Evolutionary conservation across 257 asterid genomes (phyloP), one percentile per base, ranked within the genome.

Genomic region (Nicotiana paniculata): DNA sequence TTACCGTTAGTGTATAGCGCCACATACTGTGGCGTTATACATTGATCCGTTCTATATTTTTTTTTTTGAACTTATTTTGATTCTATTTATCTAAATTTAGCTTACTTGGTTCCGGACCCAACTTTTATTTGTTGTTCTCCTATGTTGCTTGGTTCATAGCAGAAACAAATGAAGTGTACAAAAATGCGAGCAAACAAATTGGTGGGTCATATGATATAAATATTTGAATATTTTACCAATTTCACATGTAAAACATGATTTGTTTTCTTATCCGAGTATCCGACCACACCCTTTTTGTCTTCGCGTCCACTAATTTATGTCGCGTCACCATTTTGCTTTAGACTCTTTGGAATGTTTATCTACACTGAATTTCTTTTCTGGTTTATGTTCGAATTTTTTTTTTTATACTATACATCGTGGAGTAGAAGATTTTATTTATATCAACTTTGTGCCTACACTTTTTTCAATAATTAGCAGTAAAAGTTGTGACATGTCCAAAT

Each of bases 121-220:
- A 48, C 16, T 74, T 74, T 74, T 6, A 48, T 74, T 59, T 59
- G 21, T 21, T 21, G 9, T 74, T 48, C 15, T 15, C 26, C 43
- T 48, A 26, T 48, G 26, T 74, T 48, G 62, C 13, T 48, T 6
- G 3, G 39, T 74, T 12, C 7, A 48, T 21, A 46, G 35, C 54
- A 48, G 39, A 24, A 72, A 43, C 2, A 43, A 30, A 4, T 13
- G 15, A 26, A 12, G 9, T 12, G 24, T 32, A 32, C 11, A 15
- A 0, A 72, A 72, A n/a, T 18, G 39, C 2, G 39, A 46, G 62
- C 61, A 46, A 13, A 74, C 58, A 48, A 46, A 24, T 46, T 46
- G 79, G 79, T 74, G 39, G 79, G 62, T 24, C 79, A 46, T 70
- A 70, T 70, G 17, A 43, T 43, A n/a, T 70, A n/a, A 11, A 70